Evolutionary conservation across 2,329 filamentous ascomycete genomes (phyloP).

Genomic region (Trichophyton verrucosum): DNA sequence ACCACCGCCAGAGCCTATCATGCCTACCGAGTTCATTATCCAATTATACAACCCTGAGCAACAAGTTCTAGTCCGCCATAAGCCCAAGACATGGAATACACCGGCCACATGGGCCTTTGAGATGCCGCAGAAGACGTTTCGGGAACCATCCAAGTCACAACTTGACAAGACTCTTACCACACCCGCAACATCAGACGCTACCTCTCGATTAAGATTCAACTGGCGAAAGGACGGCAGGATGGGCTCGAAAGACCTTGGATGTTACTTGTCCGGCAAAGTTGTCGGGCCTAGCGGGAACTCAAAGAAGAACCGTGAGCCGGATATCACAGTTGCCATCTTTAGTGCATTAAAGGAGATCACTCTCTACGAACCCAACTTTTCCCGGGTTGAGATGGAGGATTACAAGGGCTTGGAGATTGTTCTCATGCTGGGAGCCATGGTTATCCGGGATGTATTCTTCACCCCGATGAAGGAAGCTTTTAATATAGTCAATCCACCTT

Average conservation of each 20-base stretch:
- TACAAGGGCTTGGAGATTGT: conserved; percentile 84
- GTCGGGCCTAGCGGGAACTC: conserved; percentile 50
- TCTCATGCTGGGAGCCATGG: conserved; percentile 48
- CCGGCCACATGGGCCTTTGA: conserved; percentile 82
- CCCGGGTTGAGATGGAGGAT: conserved; percentile 83
- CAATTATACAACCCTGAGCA: conserved; percentile 93
- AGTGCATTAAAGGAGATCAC: conserved; percentile 64
- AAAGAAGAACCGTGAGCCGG: conserved; percentile 75
- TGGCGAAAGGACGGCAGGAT: conserved; percentile 84
- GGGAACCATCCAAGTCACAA: conserved; percentile 61
- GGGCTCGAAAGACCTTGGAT: conserved; percentile 68
- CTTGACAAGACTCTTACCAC: conserved; percentile 62
- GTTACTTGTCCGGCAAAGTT: conserved; percentile 69
- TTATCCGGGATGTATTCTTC: conserved; percentile 52
- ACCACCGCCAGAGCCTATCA: conserved; percentile 55
- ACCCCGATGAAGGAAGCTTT: conserved; percentile 60
- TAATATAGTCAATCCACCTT: conserved; percentile 49
- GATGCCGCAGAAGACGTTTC: conserved; percentile 75
- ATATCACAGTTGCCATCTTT: conserved; percentile 89
- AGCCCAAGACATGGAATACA: conserved; percentile 66
- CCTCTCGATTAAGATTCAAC: conserved; percentile 68
- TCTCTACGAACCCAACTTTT: conserved; percentile 85
- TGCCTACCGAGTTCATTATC: conserved; percentile 68
- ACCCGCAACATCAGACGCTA: conserved; percentile 41
- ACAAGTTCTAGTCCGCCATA: conserved; percentile 53